phyloP scores from a whole-genome alignment of 2,329 filamentous ascomycete genomes.

The Stagonosporopsis vannaccii region DNA sequence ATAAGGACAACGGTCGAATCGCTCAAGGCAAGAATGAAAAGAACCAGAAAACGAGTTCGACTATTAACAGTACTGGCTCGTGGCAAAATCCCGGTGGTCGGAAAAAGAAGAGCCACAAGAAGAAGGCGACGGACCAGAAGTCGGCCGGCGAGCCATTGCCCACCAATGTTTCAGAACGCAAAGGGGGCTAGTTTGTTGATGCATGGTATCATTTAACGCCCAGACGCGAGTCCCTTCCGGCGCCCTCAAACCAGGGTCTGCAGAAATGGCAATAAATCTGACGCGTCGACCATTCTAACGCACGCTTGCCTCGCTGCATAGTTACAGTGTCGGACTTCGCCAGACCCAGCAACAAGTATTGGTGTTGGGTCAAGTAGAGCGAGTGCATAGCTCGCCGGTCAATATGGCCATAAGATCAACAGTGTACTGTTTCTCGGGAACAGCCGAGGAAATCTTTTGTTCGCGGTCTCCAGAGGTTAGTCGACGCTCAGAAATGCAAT shows the following conservation, averaged over 20 bases:
- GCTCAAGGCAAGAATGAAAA: slow-evolving; percentile 41
- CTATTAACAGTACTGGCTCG: slow-evolving; percentile 18
- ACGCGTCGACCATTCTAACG: background rate
- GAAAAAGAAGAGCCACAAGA: slow-evolving; percentile 39
- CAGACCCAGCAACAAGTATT: background rate
- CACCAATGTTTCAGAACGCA: slow-evolving; percentile 54
- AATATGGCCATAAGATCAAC: background rate
- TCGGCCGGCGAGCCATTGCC: slow-evolving; percentile 52
- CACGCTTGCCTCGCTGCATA: no score
- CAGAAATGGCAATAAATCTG: background rate
- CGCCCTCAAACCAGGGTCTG: background rate
- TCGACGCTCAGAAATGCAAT: background rate
- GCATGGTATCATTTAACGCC: background rate
- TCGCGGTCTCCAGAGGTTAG: background rate
- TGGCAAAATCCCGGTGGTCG: slow-evolving; percentile 33
- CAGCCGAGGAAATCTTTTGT: background rate
- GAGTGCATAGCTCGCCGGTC: background rate
- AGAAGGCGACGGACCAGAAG: slow-evolving; percentile 41
- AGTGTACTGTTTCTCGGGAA: background rate
- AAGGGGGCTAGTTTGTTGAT: slow-evolving; percentile 49
- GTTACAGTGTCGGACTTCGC: background rate
- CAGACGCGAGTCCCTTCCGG: no score
- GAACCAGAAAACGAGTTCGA: slow-evolving; percentile 28
- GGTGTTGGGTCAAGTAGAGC: background rate
- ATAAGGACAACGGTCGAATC: slow-evolving; percentile 36